Percentiles rank a stretch among this genome's conserved stretches.
Evolutionary conservation across 2,329 filamentous ascomycete species (phyloP).

Genomic region (Colletotrichum sp.): DNA sequence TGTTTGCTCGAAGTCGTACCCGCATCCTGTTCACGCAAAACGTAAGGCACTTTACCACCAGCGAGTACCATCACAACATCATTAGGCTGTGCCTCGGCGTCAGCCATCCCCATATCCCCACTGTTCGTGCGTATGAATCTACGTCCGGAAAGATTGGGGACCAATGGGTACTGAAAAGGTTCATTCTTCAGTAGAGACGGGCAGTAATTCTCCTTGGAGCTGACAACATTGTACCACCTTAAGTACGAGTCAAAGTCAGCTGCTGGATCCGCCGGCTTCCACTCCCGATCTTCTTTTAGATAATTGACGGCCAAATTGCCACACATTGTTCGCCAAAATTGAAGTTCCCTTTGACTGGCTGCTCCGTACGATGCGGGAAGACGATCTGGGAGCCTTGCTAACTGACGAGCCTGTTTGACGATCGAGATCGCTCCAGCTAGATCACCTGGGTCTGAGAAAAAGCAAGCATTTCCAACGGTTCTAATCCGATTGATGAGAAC

Average conservation of each 20-base stretch:
- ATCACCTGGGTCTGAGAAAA: neutral
- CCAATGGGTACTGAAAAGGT: neutral
- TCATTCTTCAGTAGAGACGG: neutral
- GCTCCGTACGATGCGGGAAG: neutral
- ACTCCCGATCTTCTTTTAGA: neutral
- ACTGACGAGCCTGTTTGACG: neutral
- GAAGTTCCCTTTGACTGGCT: neutral
- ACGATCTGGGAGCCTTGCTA: neutral
- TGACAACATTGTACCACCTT: neutral
- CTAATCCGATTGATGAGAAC: neutral
- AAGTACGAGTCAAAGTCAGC: neutral
- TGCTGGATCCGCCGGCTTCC: neutral
- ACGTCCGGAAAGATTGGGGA: neutral
- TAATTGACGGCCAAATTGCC: neutral
- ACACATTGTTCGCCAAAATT: neutral
- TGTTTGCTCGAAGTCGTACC: too few relatives aligned
- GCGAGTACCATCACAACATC: neutral
- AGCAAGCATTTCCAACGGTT: neutral
- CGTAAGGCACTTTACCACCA: neutral
- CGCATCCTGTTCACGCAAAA: neutral
- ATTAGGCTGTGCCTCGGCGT: neutral
- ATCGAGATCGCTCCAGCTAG: neutral
- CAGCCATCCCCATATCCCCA: neutral
- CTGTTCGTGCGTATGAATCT: neutral
- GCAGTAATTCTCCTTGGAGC: neutral